Evolutionary conservation across 2,329 filamentous ascomycete species (phyloP).

Genomic region (Neonectria neomacrospora): DNA sequence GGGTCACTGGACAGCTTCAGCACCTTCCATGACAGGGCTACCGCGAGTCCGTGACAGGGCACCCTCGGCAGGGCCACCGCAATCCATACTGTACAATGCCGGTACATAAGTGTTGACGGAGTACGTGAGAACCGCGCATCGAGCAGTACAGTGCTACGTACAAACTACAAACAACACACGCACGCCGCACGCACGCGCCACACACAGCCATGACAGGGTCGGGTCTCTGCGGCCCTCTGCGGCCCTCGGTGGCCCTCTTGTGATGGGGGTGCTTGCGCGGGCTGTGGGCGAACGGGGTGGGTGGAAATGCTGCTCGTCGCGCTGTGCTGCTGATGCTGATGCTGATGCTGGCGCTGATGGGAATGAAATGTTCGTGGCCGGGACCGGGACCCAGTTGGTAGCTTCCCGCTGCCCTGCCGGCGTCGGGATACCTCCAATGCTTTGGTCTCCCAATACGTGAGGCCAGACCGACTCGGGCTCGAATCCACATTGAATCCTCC

Average conservation of each 20-base stretch:
- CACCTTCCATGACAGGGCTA: conserved; percentile 47
- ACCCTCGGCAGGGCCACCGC: conserved; percentile 43
- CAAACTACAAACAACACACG: not conserved
- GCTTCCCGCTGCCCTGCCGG: conserved; percentile 40
- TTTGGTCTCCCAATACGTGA: conserved; percentile 22
- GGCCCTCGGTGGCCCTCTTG: conserved; percentile 10
- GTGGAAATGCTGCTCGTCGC: not conserved
- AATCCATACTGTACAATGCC: not conserved
- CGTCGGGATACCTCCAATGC: conserved; percentile 24
- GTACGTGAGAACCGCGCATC: not conserved
- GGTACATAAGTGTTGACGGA: not conserved
- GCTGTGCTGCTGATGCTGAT: conserved; percentile 14
- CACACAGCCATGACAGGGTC: conserved; percentile 16
- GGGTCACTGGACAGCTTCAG: conserved; percentile 31
- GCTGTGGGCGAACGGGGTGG: conserved; percentile 12
- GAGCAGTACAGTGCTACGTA: not conserved
- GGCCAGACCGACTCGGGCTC: conserved; percentile 28
- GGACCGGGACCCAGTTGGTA: conserved; percentile 43
- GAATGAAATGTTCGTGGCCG: conserved; percentile 33
- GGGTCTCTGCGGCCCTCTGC: conserved; percentile 19
- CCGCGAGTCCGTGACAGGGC: conserved; percentile 39
- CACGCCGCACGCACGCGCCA: not conserved
- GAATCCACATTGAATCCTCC: conserved; percentile 30
- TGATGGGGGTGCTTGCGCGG: conserved; percentile 3
- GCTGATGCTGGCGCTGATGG: not conserved